Evolutionary conservation across 129 eudicot genomes (phyloP).

Genomic region (Logfia minima): DNA sequence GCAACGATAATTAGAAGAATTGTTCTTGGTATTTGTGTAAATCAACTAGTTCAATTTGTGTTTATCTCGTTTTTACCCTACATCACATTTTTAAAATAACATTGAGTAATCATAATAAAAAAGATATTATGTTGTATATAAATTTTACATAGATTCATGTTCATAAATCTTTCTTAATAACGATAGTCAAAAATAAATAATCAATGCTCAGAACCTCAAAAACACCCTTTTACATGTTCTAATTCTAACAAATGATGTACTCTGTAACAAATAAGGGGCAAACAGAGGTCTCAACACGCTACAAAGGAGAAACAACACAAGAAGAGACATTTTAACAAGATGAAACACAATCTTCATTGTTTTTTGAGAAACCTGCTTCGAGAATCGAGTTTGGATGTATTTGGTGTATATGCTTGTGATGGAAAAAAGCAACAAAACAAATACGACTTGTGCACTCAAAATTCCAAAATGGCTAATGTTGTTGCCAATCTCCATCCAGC

Average conservation of each 20-base stretch:
- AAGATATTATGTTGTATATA: background rate
- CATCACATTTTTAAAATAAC: too few species aligned
- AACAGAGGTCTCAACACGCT: conserved; percentile 10
- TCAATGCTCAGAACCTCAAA: conserved; percentile 10
- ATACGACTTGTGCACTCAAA: conserved; percentile 97
- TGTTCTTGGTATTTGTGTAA: too few species aligned
- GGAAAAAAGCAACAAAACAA: conserved; percentile 85
- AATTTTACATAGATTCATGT: background rate
- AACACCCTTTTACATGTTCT: conserved; percentile 19
- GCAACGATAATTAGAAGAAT: too few species aligned
- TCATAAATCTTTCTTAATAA: background rate
- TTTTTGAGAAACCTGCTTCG: conserved; percentile 47
- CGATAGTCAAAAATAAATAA: background rate
- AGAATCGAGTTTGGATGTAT: conserved; percentile 59
- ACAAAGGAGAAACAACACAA: background rate
- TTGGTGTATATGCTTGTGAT: conserved; percentile 78
- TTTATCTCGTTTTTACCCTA: too few species aligned
- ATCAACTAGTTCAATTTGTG: too few species aligned
- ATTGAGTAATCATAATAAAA: too few species aligned
- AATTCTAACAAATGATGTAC: background rate
- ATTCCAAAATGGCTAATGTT: conserved; percentile 99
- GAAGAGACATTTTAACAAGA: conserved; percentile 7
- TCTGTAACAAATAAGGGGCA: background rate
- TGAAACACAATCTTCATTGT: conserved; percentile 35
- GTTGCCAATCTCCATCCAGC: conserved; percentile 99